These are phyloP conservation scores for Aristolochia contorta DNA, from an alignment of 164 flowering plant genomes.

Conservation along the genomic window DNA sequence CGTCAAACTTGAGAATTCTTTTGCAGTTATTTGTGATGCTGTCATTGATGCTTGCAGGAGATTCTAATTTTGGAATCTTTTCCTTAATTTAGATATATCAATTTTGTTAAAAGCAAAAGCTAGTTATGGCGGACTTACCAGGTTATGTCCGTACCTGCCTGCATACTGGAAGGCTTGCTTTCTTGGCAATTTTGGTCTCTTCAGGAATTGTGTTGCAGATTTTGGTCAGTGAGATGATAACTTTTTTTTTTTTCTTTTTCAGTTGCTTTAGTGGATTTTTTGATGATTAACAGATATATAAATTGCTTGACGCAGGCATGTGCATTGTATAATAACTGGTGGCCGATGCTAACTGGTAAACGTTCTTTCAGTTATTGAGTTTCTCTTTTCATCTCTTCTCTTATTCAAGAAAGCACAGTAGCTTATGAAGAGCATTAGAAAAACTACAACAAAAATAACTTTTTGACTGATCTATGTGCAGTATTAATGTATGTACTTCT, in stretches of 20 bases:
- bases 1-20: no score
- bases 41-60: no score
- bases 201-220: constrained; percentile 83
- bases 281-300: not conserved
- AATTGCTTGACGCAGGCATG: constrained; percentile 60
- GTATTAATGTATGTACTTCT: constrained; percentile 76
- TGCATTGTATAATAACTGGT: constrained; percentile 90
- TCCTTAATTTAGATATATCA: not conserved
- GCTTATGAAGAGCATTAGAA: not conserved
- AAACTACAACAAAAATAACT: not conserved
- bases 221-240: constrained; percentile 42
- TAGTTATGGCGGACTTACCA: constrained; percentile 67
- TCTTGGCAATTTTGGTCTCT: constrained; percentile 83
- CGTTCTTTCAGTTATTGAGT: not conserved
- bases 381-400: not conserved
- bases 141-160: constrained; percentile 57
- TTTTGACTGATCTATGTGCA: constrained; percentile 28
- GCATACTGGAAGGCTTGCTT: constrained; percentile 70
- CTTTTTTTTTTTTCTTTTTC: not conserved
- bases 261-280: not conserved
- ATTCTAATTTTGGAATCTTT: no score
- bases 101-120: constrained; percentile 23
- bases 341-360: constrained; percentile 94
- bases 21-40: no score
- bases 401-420: not conserved